Conservation (phyloP, 1,284 basidiomycete species). For the Apiotrichum porosum region DNA sequence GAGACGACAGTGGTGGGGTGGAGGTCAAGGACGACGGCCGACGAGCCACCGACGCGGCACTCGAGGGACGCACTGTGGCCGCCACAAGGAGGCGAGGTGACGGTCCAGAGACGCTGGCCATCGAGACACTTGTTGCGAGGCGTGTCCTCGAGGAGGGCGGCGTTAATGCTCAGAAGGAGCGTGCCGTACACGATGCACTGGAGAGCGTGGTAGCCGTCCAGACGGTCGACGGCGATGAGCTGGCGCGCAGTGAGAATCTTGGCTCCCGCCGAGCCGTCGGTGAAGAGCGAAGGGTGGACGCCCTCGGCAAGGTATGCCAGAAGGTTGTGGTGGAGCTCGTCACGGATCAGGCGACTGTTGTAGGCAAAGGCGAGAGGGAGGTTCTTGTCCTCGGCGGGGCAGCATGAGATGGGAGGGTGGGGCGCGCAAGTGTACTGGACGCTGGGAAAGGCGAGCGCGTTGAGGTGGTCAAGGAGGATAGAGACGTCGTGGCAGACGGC, state of each 20-base stretch:
- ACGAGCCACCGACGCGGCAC: slow-evolving; percentile 8
- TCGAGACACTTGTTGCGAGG: slow-evolving; percentile 12
- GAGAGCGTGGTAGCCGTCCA: slow-evolving; percentile 16
- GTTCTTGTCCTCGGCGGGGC: slow-evolving; percentile 7
- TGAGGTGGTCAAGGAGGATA: slow-evolving; percentile 11
- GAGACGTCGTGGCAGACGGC: slow-evolving; percentile 12
- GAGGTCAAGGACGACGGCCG: slow-evolving; percentile 14
- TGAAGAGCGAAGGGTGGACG: slow-evolving; percentile 5
- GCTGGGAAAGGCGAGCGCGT: slow-evolving; percentile 6
- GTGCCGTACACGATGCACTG: slow-evolving; percentile 13
- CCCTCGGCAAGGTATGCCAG: slow-evolving; percentile 18
- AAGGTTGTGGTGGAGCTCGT: slow-evolving; percentile 17
- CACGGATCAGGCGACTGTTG: slow-evolving; percentile 13
- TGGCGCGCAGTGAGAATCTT: slow-evolving; percentile 9
- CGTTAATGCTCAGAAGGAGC: slow-evolving; percentile 13
- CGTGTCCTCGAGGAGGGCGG: slow-evolving; percentile 13
- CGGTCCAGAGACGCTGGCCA: slow-evolving; percentile 11
- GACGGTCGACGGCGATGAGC: slow-evolving; percentile 10
- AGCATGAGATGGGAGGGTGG: slow-evolving; percentile 8
- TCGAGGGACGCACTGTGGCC: slow-evolving; percentile 3
- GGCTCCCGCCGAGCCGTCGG: slow-evolving; percentile 2
- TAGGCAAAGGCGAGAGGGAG: slow-evolving; percentile 6
- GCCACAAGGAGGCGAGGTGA: slow-evolving; percentile 3
- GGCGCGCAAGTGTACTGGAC: slow-evolving; percentile 7
- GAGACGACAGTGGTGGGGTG: slow-evolving; percentile 16